phyloP scores from a whole-genome alignment of 768 basidiomycete genomes.

The Psilocybe cyanescens region DNA sequence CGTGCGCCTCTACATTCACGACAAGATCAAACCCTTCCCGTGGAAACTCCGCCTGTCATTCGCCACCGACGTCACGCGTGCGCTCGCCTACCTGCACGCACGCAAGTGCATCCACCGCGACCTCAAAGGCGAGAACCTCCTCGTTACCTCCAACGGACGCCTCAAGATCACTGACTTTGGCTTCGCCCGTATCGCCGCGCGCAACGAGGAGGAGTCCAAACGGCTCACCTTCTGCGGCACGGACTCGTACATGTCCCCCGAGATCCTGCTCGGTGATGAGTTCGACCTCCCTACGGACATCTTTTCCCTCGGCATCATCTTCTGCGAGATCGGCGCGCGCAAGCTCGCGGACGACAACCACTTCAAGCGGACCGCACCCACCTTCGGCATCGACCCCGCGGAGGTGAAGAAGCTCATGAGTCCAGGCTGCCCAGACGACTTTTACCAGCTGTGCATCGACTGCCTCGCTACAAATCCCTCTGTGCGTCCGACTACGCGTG shows the following conservation, averaged over 20 bases:
- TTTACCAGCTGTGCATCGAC: conserved; percentile 77
- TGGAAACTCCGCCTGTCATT: conserved; percentile 96
- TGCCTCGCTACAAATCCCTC: conserved; percentile 72
- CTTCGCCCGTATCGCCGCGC: conserved; percentile 91
- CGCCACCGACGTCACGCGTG: conserved; percentile 91
- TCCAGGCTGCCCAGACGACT: conserved; percentile 76
- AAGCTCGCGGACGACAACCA: conserved; percentile 82
- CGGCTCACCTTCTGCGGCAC: conserved; percentile 89
- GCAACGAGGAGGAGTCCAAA: conserved; percentile 88
- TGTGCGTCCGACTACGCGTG: conserved; percentile 73
- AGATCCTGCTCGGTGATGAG: conserved; percentile 88
- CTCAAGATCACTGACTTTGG: conserved; percentile 99
- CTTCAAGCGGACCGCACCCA: conserved; percentile 79
- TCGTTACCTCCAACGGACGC: conserved; percentile 93
- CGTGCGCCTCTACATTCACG: conserved; percentile 87
- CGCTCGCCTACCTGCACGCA: conserved; percentile 97
- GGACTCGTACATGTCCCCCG: conserved; percentile 96
- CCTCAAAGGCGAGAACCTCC: conserved; percentile 95
- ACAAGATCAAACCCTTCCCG: conserved; percentile 81
- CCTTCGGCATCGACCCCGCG: conserved; percentile 74
- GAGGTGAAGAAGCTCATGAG: conserved; percentile 75
- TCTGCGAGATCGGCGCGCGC: conserved; percentile 88
- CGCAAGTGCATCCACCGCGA: conserved; percentile 89
- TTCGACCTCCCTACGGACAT: conserved; percentile 96
- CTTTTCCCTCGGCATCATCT: conserved; percentile 91